These are phyloP conservation scores for Geosmithia flava DNA, from an alignment of 2,329 filamentous ascomycete genomes.

Conservation along the genomic window DNA sequence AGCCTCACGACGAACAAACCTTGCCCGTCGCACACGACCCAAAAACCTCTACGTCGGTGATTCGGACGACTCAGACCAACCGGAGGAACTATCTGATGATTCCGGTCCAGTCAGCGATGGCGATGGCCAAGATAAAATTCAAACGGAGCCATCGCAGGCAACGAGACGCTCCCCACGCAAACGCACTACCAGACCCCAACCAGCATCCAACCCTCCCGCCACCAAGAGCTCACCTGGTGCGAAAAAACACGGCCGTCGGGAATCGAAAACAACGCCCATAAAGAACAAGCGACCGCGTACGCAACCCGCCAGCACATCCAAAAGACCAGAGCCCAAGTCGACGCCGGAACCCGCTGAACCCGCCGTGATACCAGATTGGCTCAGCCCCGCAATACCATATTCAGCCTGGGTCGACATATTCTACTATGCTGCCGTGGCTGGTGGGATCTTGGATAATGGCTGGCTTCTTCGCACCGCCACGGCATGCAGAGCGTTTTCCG, in stretches of 20 bases:
- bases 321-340: not conserved
- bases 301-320: not conserved
- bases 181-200: not conserved
- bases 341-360: not conserved
- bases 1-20: not conserved
- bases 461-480: constrained; percentile 56
- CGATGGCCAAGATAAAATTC: not conserved
- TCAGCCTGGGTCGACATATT: constrained; percentile 60
- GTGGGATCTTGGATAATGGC: constrained; percentile 28
- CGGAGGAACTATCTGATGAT: not conserved
- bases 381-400: constrained; percentile 45
- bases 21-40: constrained; percentile 1
- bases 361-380: constrained; percentile 33
- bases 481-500: constrained; percentile 52
- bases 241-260: not conserved
- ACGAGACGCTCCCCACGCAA: not conserved
- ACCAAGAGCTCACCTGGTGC: not conserved
- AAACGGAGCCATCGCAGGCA: not conserved
- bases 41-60: constrained; percentile 1
- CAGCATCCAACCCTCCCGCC: no score
- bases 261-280: not conserved
- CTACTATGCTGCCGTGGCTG: constrained; percentile 45
- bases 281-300: not conserved
- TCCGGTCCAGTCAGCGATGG: constrained; percentile 1
- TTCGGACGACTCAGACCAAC: constrained; percentile 1